These are phyloP conservation scores for Pseudogymnoascus sp. DNA, from an alignment of 2,329 filamentous ascomycete genomes.

Conservation along the genomic window DNA sequence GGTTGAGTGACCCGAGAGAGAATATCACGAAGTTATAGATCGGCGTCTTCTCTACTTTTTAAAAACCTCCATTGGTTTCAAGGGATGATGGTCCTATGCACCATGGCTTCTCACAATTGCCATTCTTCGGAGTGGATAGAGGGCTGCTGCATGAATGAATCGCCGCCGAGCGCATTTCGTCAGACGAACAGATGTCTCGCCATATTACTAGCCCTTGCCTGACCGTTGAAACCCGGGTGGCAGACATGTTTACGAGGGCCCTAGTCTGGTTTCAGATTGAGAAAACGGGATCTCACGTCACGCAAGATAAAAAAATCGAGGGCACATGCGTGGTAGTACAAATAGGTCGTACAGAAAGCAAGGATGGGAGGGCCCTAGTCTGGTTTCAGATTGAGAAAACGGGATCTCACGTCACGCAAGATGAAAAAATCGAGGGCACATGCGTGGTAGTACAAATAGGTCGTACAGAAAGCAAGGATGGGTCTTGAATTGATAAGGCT, in stretches of 20 bases:
- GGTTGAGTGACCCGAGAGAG: constrained; percentile 21
- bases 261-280: neutral
- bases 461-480: neutral
- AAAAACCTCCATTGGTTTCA: neutral
- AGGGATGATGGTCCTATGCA: neutral
- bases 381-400: neutral
- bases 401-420: neutral
- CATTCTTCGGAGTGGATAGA: neutral
- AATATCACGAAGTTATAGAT: constrained; percentile 20
- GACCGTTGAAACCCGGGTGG: neutral
- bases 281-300: neutral
- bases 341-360: neutral
- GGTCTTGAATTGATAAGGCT: constrained; percentile 1
- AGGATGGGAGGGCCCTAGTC: neutral
- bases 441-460: neutral
- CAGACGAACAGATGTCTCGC: neutral
- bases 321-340: neutral
- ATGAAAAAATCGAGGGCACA: neutral
- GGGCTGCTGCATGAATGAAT: neutral
- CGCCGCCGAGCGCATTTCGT: neutral
- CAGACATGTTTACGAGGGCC: neutral
- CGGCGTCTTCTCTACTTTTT: neutral
- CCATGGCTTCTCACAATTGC: neutral
- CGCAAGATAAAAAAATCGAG: neutral
- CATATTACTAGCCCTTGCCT: neutral